Percentiles rank a stretch among this genome's conserved stretches.
Evolutionary conservation across 2,329 filamentous ascomycete species (phyloP).

Genomic region (Colletotrichum sp.): DNA sequence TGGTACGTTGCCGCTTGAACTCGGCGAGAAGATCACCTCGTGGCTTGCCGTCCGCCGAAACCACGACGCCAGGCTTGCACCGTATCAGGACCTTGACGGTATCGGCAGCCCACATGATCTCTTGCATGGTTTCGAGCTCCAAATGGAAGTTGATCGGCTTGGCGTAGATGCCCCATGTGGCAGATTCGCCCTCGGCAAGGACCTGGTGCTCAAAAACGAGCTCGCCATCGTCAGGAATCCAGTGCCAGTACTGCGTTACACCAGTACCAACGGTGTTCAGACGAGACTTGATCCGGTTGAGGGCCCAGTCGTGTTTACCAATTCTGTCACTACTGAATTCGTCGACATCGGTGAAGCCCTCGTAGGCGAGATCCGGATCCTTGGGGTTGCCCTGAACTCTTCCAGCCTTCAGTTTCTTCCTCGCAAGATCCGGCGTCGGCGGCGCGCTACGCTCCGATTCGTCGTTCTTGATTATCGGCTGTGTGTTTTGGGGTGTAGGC

Average conservation of each 20-base stretch:
- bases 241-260: constrained; percentile 63
- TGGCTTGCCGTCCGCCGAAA: constrained; percentile 34
- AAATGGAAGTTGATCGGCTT: constrained; percentile 57
- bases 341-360: constrained; percentile 58
- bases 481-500: not conserved
- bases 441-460: not conserved
- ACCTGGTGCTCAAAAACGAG: constrained; percentile 59
- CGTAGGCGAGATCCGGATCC: constrained; percentile 46
- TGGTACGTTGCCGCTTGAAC: constrained; percentile 59
- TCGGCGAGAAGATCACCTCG: constrained; percentile 54
- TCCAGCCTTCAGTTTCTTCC: constrained; percentile 7
- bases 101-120: constrained; percentile 49
- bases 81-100: constrained; percentile 48
- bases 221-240: constrained; percentile 41
- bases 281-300: constrained; percentile 57
- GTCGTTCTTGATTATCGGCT: not conserved
- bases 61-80: constrained; percentile 28
- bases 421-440: not conserved
- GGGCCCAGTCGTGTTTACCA: constrained; percentile 52
- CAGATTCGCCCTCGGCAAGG: constrained; percentile 47
- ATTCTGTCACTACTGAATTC: constrained; percentile 52
- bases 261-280: constrained; percentile 48
- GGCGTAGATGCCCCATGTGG: constrained; percentile 54
- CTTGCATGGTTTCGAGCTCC: constrained; percentile 48
- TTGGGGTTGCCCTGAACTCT: not conserved